A percentile compares a stretch with the other conserved stretches of the same genome.
phyloP scores from a whole-genome alignment of 768 basidiomycete species.

The Pisolithus orientalis region DNA sequence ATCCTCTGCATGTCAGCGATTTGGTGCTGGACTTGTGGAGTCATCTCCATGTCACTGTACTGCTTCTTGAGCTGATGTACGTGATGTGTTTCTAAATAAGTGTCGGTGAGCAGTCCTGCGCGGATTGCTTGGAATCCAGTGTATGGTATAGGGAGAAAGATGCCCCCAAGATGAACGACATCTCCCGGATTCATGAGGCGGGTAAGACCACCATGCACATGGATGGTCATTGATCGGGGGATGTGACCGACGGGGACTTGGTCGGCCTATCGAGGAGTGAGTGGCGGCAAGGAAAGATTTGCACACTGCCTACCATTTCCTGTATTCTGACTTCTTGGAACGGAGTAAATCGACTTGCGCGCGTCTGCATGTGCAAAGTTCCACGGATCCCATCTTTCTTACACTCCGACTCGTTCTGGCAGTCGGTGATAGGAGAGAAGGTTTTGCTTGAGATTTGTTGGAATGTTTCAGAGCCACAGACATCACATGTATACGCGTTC shows the following conservation, averaged over 20 bases:
- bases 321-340: slow-evolving; percentile 99
- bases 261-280: slow-evolving; percentile 58
- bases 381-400: slow-evolving; percentile 82
- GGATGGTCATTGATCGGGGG: slow-evolving; percentile 96
- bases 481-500: slow-evolving; percentile 97
- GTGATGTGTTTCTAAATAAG: slow-evolving; percentile 88
- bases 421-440: slow-evolving; percentile 84
- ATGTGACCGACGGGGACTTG: slow-evolving; percentile 99
- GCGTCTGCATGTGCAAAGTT: slow-evolving; percentile 95
- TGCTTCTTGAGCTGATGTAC: slow-evolving; percentile 96
- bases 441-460: slow-evolving; percentile 92
- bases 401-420: slow-evolving; percentile 82
- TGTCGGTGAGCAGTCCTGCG: slow-evolving; percentile 94
- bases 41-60: slow-evolving; percentile 91
- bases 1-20: slow-evolving; percentile 68
- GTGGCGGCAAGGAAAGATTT: neutral
- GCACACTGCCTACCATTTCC: slow-evolving; percentile 69
- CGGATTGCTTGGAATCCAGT: slow-evolving; percentile 96
- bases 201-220: slow-evolving; percentile 85
- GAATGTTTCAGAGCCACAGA: slow-evolving; percentile 97
- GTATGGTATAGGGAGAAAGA: slow-evolving; percentile 96
- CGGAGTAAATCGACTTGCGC: slow-evolving; percentile 93
- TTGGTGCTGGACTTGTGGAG: slow-evolving; percentile 69
- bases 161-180: slow-evolving; percentile 90
- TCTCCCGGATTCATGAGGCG: slow-evolving; percentile 94